phyloP scores from a whole-genome alignment of 2,329 filamentous ascomycete genomes.

The Phyllosticta citrichinensis region DNA sequence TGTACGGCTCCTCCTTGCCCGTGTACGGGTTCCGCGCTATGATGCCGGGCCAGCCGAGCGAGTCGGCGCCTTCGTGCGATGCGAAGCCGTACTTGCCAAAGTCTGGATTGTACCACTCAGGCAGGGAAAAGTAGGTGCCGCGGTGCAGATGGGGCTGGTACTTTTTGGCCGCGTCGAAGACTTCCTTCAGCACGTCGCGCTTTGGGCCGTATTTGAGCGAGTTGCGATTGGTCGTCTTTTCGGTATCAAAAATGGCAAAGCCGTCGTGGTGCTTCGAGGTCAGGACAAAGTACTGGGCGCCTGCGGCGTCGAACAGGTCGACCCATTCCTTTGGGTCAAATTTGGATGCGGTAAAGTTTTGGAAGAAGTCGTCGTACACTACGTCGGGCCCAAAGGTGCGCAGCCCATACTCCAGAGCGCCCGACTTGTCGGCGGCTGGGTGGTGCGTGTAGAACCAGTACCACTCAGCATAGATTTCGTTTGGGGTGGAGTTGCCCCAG shows the following conservation, averaged over 20 bases:
- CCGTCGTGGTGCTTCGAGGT: slow-evolving; percentile 40
- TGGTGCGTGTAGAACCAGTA: slow-evolving; percentile 35
- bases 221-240: slow-evolving; percentile 32
- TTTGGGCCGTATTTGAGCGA: slow-evolving; percentile 31
- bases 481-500: slow-evolving; percentile 39
- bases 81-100: slow-evolving; percentile 31
- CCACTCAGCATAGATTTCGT: slow-evolving; percentile 34
- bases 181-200: slow-evolving; percentile 32
- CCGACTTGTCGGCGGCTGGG: slow-evolving; percentile 31
- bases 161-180: slow-evolving; percentile 34
- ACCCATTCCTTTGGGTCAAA: slow-evolving; percentile 46
- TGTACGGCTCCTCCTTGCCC: slow-evolving; percentile 33
- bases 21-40: slow-evolving; percentile 37
- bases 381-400: slow-evolving; percentile 41
- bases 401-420: slow-evolving; percentile 41
- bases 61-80: slow-evolving; percentile 9
- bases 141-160: slow-evolving; percentile 36
- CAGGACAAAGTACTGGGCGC: slow-evolving; percentile 39
- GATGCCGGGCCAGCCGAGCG: slow-evolving; percentile 32
- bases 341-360: slow-evolving; percentile 40
- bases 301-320: slow-evolving; percentile 42
- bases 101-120: slow-evolving; percentile 40
- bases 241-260: slow-evolving; percentile 36
- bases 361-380: slow-evolving; percentile 48
- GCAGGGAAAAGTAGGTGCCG: slow-evolving; percentile 36